Percentiles rank a stretch among this genome's conserved stretches.
These are phyloP conservation scores for Melaleuca quinquenervia DNA, from an alignment of 345 rosid genomes.

Conservation along the genomic window DNA sequence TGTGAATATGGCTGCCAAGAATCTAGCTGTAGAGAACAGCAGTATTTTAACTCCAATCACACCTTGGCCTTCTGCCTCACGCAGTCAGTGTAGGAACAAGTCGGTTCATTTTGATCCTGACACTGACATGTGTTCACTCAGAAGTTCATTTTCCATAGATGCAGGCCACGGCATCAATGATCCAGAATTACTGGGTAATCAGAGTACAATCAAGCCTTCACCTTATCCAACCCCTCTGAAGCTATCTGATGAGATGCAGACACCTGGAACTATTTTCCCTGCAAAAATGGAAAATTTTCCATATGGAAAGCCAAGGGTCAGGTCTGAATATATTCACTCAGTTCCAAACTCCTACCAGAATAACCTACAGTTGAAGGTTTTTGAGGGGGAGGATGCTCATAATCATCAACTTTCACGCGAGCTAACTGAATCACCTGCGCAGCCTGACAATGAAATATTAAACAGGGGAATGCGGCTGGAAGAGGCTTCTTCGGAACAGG, in stretches of 20 bases:
- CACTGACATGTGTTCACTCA: slow-evolving; percentile 18
- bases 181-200: slow-evolving; percentile 13
- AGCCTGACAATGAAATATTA: slow-evolving; percentile 18
- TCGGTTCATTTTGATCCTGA: slow-evolving; percentile 48
- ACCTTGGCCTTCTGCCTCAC: not conserved
- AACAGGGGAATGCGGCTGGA: slow-evolving; percentile 7
- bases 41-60: slow-evolving; percentile 2
- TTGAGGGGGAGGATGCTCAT: slow-evolving; percentile 17
- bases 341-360: slow-evolving; percentile 38
- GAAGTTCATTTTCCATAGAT: slow-evolving; percentile 9
- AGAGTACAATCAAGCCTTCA: slow-evolving; percentile 22
- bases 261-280: slow-evolving; percentile 90
- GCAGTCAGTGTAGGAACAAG: not conserved
- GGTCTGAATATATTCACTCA: slow-evolving; percentile 69
- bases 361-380: slow-evolving; percentile 22
- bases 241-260: slow-evolving; percentile 90
- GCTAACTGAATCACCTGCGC: slow-evolving; percentile 16
- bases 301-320: slow-evolving; percentile 49
- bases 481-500: slow-evolving; percentile 13
- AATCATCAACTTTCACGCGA: slow-evolving; percentile 12
- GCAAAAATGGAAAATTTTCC: slow-evolving; percentile 30
- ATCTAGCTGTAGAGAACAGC: slow-evolving; percentile 1
- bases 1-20: slow-evolving; percentile 10
- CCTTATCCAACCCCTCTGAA: slow-evolving; percentile 79
- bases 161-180: slow-evolving; percentile 18